Conservation (phyloP, 2,329 filamentous ascomycete genomes). For the Colletotrichum neosansevieriae region DNA sequence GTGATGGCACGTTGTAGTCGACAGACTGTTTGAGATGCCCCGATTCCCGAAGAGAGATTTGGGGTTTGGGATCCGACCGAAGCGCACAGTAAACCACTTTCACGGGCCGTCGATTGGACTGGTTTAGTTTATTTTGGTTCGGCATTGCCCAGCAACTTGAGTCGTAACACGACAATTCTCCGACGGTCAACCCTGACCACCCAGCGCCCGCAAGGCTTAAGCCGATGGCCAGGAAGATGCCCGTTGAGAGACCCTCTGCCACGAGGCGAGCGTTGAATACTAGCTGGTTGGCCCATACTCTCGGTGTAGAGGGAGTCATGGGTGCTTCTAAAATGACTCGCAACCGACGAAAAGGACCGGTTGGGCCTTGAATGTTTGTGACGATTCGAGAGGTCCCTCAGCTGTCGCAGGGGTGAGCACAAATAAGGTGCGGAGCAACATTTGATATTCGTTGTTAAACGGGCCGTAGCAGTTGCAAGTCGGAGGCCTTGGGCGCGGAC, state of each 20-base stretch:
- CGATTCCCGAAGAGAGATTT: background rate
- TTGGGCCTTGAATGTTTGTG: slow-evolving; percentile 9
- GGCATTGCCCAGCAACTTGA: slow-evolving; percentile 22
- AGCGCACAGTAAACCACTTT: background rate
- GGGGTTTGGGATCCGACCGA: background rate
- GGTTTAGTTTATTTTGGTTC: slow-evolving; percentile 14
- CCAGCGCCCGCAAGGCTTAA: slow-evolving; percentile 22
- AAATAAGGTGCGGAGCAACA: slow-evolving; percentile 24
- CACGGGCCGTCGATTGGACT: background rate
- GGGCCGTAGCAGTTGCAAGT: slow-evolving; percentile 10
- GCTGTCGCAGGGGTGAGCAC: slow-evolving; percentile 17
- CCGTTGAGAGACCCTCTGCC: slow-evolving; percentile 26
- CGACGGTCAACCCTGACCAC: slow-evolving; percentile 32
- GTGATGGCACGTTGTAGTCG: slow-evolving; percentile 10
- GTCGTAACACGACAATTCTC: slow-evolving; percentile 28
- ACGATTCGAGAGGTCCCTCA: slow-evolving; percentile 15
- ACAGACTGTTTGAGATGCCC: slow-evolving; percentile 9
- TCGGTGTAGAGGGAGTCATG: slow-evolving; percentile 11
- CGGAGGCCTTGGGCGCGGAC: slow-evolving; percentile 18
- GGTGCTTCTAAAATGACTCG: slow-evolving; percentile 35
- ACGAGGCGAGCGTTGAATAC: slow-evolving; percentile 31
- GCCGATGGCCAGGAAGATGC: slow-evolving; percentile 26
- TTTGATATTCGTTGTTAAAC: slow-evolving; percentile 5
- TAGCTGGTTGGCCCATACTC: background rate
- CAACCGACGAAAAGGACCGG: slow-evolving; percentile 22